Evolutionary conservation across 768 basidiomycete species (phyloP).

Genomic region (Amanita rubescens): DNA sequence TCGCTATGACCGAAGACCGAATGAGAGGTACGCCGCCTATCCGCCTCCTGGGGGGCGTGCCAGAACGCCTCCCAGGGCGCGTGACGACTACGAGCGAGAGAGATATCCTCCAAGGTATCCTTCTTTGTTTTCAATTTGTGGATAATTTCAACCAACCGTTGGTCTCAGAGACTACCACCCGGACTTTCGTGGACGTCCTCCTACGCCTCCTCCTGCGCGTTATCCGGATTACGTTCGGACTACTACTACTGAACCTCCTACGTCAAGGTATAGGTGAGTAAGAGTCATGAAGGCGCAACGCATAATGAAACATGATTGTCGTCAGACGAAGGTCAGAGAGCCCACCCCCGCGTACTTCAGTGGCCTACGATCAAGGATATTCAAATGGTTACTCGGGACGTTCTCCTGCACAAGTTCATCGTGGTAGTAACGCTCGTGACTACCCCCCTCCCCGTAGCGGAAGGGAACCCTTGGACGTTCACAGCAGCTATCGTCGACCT

Average conservation of each 20-base stretch:
- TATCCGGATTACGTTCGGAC: slow-evolving; percentile 48
- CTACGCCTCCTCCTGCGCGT: slow-evolving; percentile 43
- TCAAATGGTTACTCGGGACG: slow-evolving; percentile 43
- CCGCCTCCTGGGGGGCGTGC: slow-evolving; percentile 48
- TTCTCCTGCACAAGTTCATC: slow-evolving; percentile 17
- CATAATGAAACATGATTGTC: not conserved
- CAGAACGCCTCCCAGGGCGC: slow-evolving; percentile 47
- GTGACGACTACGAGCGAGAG: slow-evolving; percentile 54
- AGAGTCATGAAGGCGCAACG: not conserved
- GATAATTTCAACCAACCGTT: not conserved
- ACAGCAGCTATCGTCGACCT: slow-evolving; percentile 4
- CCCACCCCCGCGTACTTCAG: slow-evolving; percentile 45
- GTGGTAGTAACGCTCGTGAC: not conserved
- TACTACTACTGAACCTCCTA: slow-evolving; percentile 34
- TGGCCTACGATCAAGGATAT: slow-evolving; percentile 45
- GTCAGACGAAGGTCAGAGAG: slow-evolving; percentile 64
- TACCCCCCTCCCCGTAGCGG: slow-evolving; percentile 6
- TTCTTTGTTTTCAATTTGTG: not conserved
- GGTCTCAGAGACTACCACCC: slow-evolving; percentile 43
- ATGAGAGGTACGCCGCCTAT: slow-evolving; percentile 39
- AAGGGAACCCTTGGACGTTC: slow-evolving; percentile 9
- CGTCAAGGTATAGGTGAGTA: slow-evolving; percentile 40
- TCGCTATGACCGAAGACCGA: slow-evolving; percentile 50
- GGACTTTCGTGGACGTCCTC: slow-evolving; percentile 49
- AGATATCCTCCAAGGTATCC: slow-evolving; percentile 48